Percentiles rank a stretch among this genome's conserved stretches.
phyloP scores from a whole-genome alignment of 1,284 basidiomycete species.

The Vanrija humicola region DNA sequence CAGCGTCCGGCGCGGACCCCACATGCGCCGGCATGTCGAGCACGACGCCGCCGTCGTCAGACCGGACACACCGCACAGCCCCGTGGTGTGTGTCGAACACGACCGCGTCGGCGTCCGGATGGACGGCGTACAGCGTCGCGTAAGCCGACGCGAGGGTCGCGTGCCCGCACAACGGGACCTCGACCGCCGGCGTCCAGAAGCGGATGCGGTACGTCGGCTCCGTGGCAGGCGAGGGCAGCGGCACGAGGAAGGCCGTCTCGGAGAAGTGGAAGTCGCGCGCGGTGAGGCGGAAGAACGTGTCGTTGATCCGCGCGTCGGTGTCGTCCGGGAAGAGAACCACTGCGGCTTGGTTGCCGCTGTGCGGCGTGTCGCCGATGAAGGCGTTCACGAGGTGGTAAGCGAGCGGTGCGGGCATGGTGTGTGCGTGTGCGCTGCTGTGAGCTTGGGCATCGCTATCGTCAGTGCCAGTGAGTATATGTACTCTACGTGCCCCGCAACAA shows the following conservation, averaged over 20 bases:
- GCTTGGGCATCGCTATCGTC: too few species aligned
- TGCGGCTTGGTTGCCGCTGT: conserved; percentile 34
- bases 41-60: background rate
- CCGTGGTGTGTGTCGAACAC: conserved; percentile 19
- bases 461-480: too few species aligned
- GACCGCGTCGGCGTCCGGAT: conserved; percentile 12
- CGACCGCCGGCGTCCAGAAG: conserved; percentile 32
- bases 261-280: conserved; percentile 29
- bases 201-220: conserved; percentile 21
- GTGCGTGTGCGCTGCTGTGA: too few species aligned
- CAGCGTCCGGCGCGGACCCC: background rate
- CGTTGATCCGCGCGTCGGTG: conserved; percentile 3
- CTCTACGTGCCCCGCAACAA: too few species aligned
- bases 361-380: conserved; percentile 18
- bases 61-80: conserved; percentile 19
- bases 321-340: conserved; percentile 24
- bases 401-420: conserved; percentile 1
- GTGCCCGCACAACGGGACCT: conserved; percentile 34
- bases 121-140: conserved; percentile 14
- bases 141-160: conserved; percentile 30
- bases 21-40: conserved; percentile 19
- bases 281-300: conserved; percentile 18
- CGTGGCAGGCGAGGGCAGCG: background rate
- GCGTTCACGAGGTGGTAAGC: conserved; percentile 30
- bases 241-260: conserved; percentile 29